Base-by-base conservation (phyloP, 371 early-diverging fungal species). In the Mortierella sp. region DNA sequence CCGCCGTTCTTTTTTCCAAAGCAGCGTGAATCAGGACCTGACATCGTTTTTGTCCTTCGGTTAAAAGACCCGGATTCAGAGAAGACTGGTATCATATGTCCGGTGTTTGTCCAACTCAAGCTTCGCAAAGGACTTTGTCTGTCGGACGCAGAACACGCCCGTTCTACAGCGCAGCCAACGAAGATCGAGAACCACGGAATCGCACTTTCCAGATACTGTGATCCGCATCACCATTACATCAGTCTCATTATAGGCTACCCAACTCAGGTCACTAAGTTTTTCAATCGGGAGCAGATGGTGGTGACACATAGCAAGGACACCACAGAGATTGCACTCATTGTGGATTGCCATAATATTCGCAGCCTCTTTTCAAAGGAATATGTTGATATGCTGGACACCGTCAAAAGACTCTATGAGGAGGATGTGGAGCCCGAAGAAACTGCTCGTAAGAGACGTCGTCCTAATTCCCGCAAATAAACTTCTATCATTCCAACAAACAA, bases 41-140 rank as follows among this genome's bases (percentile, higher is more conserved):
- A 71, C 24, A 45, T 71, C 54, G 60, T 50, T 40, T 69, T 69
- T 54, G 70, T 69, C 39, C 28, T 65, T 28, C 57, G 65, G 16
- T 65, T 65, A 57, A 46, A 13, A 13, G 40, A 27, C 24, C 9
- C 37, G 45, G 58, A 44, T 31, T 16, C 6, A 28, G 21, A 6
- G 13, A 17, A 28, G 17, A 5, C 29, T 13, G 51, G 46, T 0
- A 37, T 8, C 37, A 31, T 40, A 17, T 65, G 57, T 25, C 58
- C 65, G 1, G 65, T 65, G 4, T 25, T 64, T 51, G 57, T 64
- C 1, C 57, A 64, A 14, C 19, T 57, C 0, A 64, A 64, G 52
- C 53, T 51, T 50, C 31, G 49, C 24, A 0, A n/a, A 34, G n/a
- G 29, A 22, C 56, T 63, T 31, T 24, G 3, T 13, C 25, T 3